Percentiles rank a stretch among this genome's conserved stretches.
Evolutionary conservation across 768 basidiomycete species (phyloP).

Genomic region (Naganishia friedmannii): DNA sequence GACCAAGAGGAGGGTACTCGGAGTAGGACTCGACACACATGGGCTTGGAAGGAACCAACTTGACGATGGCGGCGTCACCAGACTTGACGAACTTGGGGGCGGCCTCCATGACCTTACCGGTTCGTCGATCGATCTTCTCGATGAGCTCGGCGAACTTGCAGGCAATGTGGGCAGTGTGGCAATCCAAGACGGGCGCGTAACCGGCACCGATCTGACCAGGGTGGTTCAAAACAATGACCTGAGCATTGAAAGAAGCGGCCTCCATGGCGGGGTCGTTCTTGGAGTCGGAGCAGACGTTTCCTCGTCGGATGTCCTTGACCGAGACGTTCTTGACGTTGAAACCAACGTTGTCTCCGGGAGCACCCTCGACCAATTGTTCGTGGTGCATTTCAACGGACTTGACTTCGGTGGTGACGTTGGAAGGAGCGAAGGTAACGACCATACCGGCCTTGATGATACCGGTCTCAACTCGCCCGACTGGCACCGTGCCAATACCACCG

Average conservation of each 20-base stretch:
- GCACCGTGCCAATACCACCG: slow-evolving; percentile 99
- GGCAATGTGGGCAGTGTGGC: slow-evolving; percentile 99
- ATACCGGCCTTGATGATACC: slow-evolving; percentile 99
- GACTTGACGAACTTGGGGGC: slow-evolving; percentile 98
- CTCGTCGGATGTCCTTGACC: slow-evolving; percentile 99
- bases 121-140: slow-evolving; percentile 97
- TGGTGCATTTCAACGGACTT: slow-evolving; percentile 65
- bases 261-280: slow-evolving; percentile 99
- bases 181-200: slow-evolving; percentile 98
- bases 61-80: slow-evolving; percentile 98
- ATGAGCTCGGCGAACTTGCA: slow-evolving; percentile 98
- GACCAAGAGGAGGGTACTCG: slow-evolving; percentile 98
- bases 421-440: slow-evolving; percentile 93
- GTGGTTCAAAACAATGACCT: slow-evolving; percentile 99
- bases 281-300: slow-evolving; percentile 98
- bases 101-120: slow-evolving; percentile 85
- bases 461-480: slow-evolving; percentile 99
- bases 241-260: slow-evolving; percentile 95
- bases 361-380: slow-evolving; percentile 80
- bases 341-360: slow-evolving; percentile 96
- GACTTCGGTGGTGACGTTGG: slow-evolving; percentile 99
- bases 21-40: slow-evolving; percentile 92
- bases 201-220: slow-evolving; percentile 99
- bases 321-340: slow-evolving; percentile 99
- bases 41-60: slow-evolving; percentile 92